Conservation (phyloP, 805 yeast genomes). For the Kodamaea hsintzibuensis region DNA sequence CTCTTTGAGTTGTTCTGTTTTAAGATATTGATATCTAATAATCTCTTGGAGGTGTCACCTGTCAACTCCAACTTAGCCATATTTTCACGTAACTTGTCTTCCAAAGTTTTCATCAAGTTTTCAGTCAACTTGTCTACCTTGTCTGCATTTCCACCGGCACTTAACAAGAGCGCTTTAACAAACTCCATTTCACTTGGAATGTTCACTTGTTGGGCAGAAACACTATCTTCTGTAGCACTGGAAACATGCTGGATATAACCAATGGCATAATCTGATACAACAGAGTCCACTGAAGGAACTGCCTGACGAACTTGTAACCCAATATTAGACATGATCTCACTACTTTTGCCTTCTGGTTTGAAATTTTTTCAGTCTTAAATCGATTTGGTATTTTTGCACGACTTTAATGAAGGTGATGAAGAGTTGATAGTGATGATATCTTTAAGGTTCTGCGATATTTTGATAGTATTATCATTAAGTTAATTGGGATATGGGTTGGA, state of each 20-base stretch:
- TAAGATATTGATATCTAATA: constrained; percentile 74
- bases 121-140: constrained; percentile 53
- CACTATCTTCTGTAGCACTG: constrained; percentile 77
- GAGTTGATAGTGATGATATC: neutral
- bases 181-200: constrained; percentile 68
- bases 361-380: neutral
- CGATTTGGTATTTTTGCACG: neutral
- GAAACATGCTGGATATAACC: constrained; percentile 87
- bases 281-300: constrained; percentile 80
- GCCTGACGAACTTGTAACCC: constrained; percentile 76
- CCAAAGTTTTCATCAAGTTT: constrained; percentile 49
- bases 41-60: constrained; percentile 86
- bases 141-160: constrained; percentile 77
- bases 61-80: constrained; percentile 74
- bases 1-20: constrained; percentile 57
- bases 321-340: constrained; percentile 39
- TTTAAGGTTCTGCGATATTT: neutral
- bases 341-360: neutral
- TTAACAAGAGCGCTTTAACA: constrained; percentile 59
- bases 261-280: constrained; percentile 85
- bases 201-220: constrained; percentile 71
- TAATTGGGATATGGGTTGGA: too few relatives aligned
- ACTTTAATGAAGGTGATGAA: neutral
- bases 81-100: constrained; percentile 59
- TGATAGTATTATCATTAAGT: too few relatives aligned